Evolutionary conservation across 2,329 filamentous ascomycete species (phyloP).

Genomic region (Chaetomiaceae sp.): DNA sequence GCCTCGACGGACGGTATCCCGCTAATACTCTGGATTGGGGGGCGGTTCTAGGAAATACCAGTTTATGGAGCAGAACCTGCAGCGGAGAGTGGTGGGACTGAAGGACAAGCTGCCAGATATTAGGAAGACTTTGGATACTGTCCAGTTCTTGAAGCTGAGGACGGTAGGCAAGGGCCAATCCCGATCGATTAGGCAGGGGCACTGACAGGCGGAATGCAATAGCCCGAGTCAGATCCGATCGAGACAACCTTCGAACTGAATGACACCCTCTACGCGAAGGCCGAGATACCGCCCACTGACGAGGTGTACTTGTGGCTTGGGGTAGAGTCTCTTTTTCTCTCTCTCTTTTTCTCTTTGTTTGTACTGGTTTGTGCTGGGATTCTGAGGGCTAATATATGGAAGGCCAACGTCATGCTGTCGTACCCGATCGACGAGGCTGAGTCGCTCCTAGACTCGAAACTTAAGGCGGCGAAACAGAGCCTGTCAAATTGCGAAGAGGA

Average conservation of each 20-base stretch:
- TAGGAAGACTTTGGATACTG: conserved; percentile 89
- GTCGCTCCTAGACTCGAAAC: conserved; percentile 69
- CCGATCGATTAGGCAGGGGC: not conserved
- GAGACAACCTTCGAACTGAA: conserved; percentile 95
- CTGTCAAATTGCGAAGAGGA: conserved; percentile 92
- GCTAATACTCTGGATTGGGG: conserved; percentile 10
- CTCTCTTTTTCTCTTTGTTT: too few relatives aligned
- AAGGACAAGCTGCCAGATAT: conserved; percentile 97
- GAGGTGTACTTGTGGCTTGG: conserved; percentile 99
- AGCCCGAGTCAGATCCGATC: conserved; percentile 61
- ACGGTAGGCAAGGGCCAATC: conserved; percentile 46
- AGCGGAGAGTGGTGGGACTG: conserved; percentile 73
- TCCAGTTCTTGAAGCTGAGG: conserved; percentile 74
- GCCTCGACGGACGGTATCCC: not conserved
- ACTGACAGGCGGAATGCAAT: conserved; percentile 5
- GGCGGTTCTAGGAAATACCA: conserved; percentile 84
- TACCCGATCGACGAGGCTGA: conserved; percentile 89
- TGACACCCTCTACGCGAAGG: conserved; percentile 90
- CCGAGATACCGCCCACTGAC: conserved; percentile 72
- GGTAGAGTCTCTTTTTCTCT: conserved; percentile 46
- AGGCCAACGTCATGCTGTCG: conserved; percentile 96
- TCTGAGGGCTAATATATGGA: conserved; percentile 25
- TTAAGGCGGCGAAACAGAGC: conserved; percentile 73
- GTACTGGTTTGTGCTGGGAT: not conserved
- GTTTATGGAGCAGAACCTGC: conserved; percentile 96